These are phyloP conservation scores for Erodium texanum DNA, from an alignment of 441 rosid genomes.

Conservation along the genomic window DNA sequence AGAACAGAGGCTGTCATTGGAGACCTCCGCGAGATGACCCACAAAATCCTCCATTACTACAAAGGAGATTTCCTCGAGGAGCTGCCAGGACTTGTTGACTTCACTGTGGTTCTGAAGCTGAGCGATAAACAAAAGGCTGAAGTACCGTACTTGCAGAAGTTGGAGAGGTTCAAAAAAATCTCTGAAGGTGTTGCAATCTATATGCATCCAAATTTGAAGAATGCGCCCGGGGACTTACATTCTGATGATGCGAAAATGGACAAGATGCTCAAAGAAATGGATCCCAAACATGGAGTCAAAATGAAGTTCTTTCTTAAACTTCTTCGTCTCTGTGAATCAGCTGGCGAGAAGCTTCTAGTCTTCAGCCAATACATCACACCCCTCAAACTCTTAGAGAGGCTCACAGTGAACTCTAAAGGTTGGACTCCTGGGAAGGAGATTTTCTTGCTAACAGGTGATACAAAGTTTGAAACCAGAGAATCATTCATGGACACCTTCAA, in stretches of 20 bases:
- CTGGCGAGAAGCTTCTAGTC: constrained; percentile 62
- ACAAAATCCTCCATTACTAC: constrained; percentile 65
- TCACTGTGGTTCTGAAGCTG: constrained; percentile 55
- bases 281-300: constrained; percentile 56
- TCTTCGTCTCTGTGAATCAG: constrained; percentile 46
- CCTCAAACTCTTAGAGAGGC: constrained; percentile 55
- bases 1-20: constrained; percentile 51
- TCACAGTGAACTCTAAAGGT: constrained; percentile 35
- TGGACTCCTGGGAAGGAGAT: constrained; percentile 58
- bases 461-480: constrained; percentile 56
- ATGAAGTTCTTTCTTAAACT: constrained; percentile 62
- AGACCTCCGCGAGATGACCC: constrained; percentile 80
- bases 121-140: constrained; percentile 43
- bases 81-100: constrained; percentile 80
- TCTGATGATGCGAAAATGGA: too few species aligned
- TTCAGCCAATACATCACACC: constrained; percentile 75
- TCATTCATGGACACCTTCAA: constrained; percentile 62
- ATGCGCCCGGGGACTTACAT: constrained; percentile 18
- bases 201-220: constrained; percentile 37
- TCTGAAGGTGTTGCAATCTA: constrained; percentile 38
- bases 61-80: constrained; percentile 78
- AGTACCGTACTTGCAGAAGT: constrained; percentile 37
- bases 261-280: too few species aligned
- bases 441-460: constrained; percentile 62
- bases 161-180: constrained; percentile 34